Evolutionary conservation across 2,329 filamentous ascomycete species (phyloP), one percentile per base, ranked within the genome.

Genomic region (Aaosphaeria pasadenensis): DNA sequence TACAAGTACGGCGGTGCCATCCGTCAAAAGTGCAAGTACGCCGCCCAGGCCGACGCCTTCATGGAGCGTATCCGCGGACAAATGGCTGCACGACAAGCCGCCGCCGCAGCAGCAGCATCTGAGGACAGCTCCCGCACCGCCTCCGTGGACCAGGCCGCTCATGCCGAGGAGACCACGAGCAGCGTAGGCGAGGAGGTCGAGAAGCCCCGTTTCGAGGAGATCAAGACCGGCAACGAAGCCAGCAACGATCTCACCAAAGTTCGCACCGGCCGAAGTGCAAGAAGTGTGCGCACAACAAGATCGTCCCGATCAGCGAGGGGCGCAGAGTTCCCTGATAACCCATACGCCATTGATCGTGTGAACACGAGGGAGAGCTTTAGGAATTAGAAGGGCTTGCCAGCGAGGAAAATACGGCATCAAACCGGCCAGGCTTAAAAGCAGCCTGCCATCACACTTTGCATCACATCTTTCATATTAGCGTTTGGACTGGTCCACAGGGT

Each of bases 1-100:
- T 88, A 88, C 73, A 84, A 80, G 57, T 89, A 89, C 64, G 88
- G 88, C 36, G 72, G 68, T 5, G 24, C 53, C 30, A 86, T 91
- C 57, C 78, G 87, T 24, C 73, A 77, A 64, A 81, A 77, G 61
- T 89, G 87, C 77, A 85, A 86, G 72, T 91, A 80, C 61, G 83
- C 87, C 5, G 78, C 82, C 7, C 79, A 89, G 67, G 82, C 86
- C 5, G 84, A 85, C 30, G 76, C 74, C 7, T 80, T 87, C 50
- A 75, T 87, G 69, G 66, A 69, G 44, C 71, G 71, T 41, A 62
- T 81, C 45, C 74, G 74, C 17, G 61, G 56, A 17, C 62, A 70
- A 42, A 53, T 54, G 32, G 57, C 57, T 5, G 55, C 57, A 42
- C 42, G 50, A 9, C 44, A 52, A 4, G 41, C 30, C 30, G 45